Percentiles rank a stretch among this genome's conserved stretches.
phyloP scores from a whole-genome alignment of 2,329 filamentous ascomycete species.

The Pyrenophora tritici-repentis region DNA sequence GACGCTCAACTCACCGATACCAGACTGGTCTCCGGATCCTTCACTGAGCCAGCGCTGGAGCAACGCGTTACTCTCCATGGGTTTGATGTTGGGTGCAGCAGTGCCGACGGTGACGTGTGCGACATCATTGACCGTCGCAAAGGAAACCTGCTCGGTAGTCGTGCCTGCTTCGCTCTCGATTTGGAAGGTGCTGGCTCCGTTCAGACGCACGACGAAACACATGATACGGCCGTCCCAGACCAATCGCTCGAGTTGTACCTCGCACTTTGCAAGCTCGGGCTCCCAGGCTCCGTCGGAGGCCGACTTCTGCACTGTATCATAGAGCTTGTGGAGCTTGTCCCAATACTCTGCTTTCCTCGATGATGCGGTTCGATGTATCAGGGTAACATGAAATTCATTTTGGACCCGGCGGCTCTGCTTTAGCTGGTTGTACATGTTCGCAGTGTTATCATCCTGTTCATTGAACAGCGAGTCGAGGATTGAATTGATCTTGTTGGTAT shows the following conservation, averaged over 20 bases:
- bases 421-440: slow-evolving; percentile 76
- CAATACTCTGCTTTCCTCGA: slow-evolving; percentile 71
- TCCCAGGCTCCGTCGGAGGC: slow-evolving; percentile 50
- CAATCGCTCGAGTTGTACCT: slow-evolving; percentile 66
- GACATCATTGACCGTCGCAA: slow-evolving; percentile 73
- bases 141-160: slow-evolving; percentile 55
- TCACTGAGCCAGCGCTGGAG: slow-evolving; percentile 73
- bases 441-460: slow-evolving; percentile 56
- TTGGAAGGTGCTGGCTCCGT: slow-evolving; percentile 34
- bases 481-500: slow-evolving; percentile 56
- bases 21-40: slow-evolving; percentile 57
- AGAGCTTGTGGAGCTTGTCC: slow-evolving; percentile 70
- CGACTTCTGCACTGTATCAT: slow-evolving; percentile 45
- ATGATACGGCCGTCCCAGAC: slow-evolving; percentile 88
- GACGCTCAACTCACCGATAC: slow-evolving; percentile 60
- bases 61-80: slow-evolving; percentile 90
- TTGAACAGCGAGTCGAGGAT: slow-evolving; percentile 74
- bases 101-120: slow-evolving; percentile 93
- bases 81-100: slow-evolving; percentile 73
- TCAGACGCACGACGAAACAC: slow-evolving; percentile 78
- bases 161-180: slow-evolving; percentile 23
- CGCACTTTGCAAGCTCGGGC: slow-evolving; percentile 65
- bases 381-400: slow-evolving; percentile 86
- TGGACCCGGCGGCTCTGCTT: slow-evolving; percentile 77
- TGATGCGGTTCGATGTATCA: slow-evolving; percentile 77